Conservation (phyloP, 2,329 filamentous ascomycete species). For the Apiospora aurea region DNA sequence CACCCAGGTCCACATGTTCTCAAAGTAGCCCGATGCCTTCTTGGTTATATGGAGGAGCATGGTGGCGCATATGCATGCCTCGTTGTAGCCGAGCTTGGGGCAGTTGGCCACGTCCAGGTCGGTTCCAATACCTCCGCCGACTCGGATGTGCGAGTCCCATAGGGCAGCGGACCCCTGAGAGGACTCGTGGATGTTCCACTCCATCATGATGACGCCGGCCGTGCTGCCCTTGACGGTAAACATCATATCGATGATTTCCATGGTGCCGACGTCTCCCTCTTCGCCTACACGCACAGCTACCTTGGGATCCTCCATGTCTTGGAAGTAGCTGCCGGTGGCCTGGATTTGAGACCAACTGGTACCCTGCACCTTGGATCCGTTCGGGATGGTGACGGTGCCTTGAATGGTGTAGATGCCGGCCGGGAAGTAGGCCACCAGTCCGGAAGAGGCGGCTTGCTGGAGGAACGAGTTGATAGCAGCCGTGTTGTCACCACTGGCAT, state of each 20-base stretch:
- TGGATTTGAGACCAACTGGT: constrained; percentile 76
- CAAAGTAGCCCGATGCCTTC: constrained; percentile 54
- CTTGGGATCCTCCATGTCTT: constrained; percentile 65
- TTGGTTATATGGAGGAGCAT: constrained; percentile 55
- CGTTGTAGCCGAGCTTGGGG: constrained; percentile 56
- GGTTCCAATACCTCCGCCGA: constrained; percentile 75
- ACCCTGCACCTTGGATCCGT: constrained; percentile 70
- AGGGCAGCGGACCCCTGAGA: constrained; percentile 54
- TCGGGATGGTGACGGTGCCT: constrained; percentile 54
- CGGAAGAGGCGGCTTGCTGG: neutral
- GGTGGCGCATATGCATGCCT: constrained; percentile 66
- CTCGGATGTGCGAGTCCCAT: constrained; percentile 79
- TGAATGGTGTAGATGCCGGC: constrained; percentile 37
- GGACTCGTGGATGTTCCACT: constrained; percentile 72
- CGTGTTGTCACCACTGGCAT: no score
- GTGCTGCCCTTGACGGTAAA: constrained; percentile 72
- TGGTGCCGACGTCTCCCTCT: constrained; percentile 64
- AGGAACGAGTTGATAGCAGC: constrained; percentile 36
- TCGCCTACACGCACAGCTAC: constrained; percentile 72
- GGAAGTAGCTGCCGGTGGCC: constrained; percentile 63
- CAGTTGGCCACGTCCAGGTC: constrained; percentile 69
- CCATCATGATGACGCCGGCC: constrained; percentile 73
- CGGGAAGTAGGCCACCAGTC: constrained; percentile 34
- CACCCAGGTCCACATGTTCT: constrained; percentile 70
- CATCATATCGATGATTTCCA: constrained; percentile 75